Conservation (phyloP, 352 stramenopile species). For the Phytopythium vexans region DNA sequence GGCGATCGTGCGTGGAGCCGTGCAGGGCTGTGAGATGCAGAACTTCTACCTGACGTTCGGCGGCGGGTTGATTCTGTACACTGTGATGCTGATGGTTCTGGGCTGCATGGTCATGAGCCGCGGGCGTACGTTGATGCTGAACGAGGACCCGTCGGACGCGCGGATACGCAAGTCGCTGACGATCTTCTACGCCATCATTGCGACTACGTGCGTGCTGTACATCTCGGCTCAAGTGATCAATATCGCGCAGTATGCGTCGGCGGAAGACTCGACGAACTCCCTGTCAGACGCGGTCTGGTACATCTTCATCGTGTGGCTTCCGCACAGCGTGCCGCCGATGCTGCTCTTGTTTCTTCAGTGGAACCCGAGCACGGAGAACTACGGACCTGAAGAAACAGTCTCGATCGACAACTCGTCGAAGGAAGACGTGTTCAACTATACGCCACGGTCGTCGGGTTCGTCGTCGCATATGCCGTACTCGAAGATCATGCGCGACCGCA, state of each 20-base stretch:
- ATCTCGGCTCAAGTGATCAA: conserved; percentile 87
- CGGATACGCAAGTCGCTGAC: conserved; percentile 82
- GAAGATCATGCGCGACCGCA: conserved; percentile 61
- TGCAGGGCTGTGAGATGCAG: conserved; percentile 74
- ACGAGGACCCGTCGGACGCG: conserved; percentile 78
- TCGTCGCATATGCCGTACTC: conserved; percentile 84
- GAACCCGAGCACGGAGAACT: conserved; percentile 76
- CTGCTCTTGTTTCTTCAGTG: conserved; percentile 84
- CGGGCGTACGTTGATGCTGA: conserved; percentile 80
- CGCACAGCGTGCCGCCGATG: conserved; percentile 67
- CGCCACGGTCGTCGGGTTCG: conserved; percentile 65
- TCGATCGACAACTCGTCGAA: conserved; percentile 71
- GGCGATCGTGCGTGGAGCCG: conserved; percentile 60
- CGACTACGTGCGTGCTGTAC: conserved; percentile 83
- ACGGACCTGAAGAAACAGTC: conserved; percentile 52
- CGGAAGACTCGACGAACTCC: conserved; percentile 47
- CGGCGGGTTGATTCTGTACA: conserved; percentile 80
- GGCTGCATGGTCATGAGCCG: conserved; percentile 87
- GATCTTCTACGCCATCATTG: conserved; percentile 88
- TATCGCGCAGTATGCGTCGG: conserved; percentile 80
- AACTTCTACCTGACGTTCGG: conserved; percentile 78
- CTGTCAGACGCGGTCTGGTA: conserved; percentile 85
- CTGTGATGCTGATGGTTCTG: conserved; percentile 80
- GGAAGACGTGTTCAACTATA: conserved; percentile 85
- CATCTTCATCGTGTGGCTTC: conserved; percentile 85